phyloP scores from a whole-genome alignment of 306 rosid genomes.

The Morella rubra region DNA sequence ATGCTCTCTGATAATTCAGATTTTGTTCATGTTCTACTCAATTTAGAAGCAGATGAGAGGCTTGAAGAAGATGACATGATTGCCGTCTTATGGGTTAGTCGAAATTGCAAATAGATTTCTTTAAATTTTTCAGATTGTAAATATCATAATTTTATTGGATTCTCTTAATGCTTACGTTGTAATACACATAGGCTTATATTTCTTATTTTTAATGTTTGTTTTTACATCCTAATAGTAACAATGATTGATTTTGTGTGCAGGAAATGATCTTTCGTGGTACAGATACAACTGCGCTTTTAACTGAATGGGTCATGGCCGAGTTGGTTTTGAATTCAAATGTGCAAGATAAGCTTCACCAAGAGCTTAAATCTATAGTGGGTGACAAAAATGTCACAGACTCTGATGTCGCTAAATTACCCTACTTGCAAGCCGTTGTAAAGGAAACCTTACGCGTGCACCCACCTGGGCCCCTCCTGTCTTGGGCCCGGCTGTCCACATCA shows the following conservation, averaged over 20 bases:
- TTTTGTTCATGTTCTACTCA: conserved; percentile 46
- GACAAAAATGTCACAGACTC: conserved; percentile 23
- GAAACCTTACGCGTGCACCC: conserved; percentile 46
- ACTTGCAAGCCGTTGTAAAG: conserved; percentile 18
- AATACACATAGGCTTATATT: background rate
- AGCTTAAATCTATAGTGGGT: conserved; percentile 28
- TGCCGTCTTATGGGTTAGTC: conserved; percentile 51
- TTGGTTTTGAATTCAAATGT: conserved; percentile 35
- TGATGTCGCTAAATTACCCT: conserved; percentile 20
- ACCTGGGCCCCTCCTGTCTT: conserved; percentile 1
- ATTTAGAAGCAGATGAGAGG: conserved; percentile 39
- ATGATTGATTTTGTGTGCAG: conserved; percentile 8
- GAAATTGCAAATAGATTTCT: background rate
- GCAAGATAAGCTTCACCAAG: conserved; percentile 30
- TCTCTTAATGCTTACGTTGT: no score
- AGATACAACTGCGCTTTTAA: conserved; percentile 46
- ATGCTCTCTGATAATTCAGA: conserved; percentile 27
- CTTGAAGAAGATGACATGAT: conserved; percentile 48
- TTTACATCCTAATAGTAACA: no score
- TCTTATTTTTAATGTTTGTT: no score
- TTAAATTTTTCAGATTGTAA: no score
- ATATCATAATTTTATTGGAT: no score
- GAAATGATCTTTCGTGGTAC: conserved; percentile 60
- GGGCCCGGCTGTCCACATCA: conserved; percentile 22
- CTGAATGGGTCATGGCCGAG: conserved; percentile 49